These are phyloP conservation scores for Fagopyrum tataricum DNA, from an alignment of 148 eudicot species.

Conservation along the genomic window DNA sequence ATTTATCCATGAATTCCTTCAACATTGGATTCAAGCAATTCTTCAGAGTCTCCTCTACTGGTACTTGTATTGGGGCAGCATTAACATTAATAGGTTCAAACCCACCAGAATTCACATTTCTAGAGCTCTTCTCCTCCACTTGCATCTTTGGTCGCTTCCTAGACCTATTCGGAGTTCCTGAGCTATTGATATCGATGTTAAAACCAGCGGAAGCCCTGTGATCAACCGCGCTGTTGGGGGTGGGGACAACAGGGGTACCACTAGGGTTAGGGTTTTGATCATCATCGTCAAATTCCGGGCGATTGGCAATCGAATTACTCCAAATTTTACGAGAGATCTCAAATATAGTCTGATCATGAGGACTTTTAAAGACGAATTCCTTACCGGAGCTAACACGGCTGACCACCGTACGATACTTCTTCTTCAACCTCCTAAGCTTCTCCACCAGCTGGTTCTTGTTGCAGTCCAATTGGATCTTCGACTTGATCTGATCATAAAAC, in stretches of 20 bases:
- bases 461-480: slow-evolving; percentile 72
- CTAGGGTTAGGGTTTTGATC: slow-evolving; percentile 46
- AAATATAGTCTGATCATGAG: slow-evolving; percentile 83
- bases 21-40: slow-evolving; percentile 35
- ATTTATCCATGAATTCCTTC: slow-evolving; percentile 22
- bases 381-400: slow-evolving; percentile 58
- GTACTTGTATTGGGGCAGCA: neutral
- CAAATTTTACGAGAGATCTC: slow-evolving; percentile 81
- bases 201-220: slow-evolving; percentile 14
- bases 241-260: slow-evolving; percentile 16
- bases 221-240: slow-evolving; percentile 30
- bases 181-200: slow-evolving; percentile 11
- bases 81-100: slow-evolving; percentile 1
- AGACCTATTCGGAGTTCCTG: slow-evolving; percentile 9
- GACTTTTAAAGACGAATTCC: slow-evolving; percentile 65
- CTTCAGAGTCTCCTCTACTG: slow-evolving; percentile 23
- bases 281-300: slow-evolving; percentile 47
- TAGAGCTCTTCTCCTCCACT: slow-evolving; percentile 7
- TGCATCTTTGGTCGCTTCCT: slow-evolving; percentile 12
- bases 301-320: slow-evolving; percentile 27
- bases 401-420: slow-evolving; percentile 71
- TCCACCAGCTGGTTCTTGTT: slow-evolving; percentile 91
- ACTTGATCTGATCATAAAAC: slow-evolving; percentile 86
- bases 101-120: neutral
- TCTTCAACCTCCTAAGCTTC: slow-evolving; percentile 80